These are phyloP conservation scores for Coemansia sp. DNA, from an alignment of 192 early-diverging fungal genomes.

Conservation along the genomic window DNA sequence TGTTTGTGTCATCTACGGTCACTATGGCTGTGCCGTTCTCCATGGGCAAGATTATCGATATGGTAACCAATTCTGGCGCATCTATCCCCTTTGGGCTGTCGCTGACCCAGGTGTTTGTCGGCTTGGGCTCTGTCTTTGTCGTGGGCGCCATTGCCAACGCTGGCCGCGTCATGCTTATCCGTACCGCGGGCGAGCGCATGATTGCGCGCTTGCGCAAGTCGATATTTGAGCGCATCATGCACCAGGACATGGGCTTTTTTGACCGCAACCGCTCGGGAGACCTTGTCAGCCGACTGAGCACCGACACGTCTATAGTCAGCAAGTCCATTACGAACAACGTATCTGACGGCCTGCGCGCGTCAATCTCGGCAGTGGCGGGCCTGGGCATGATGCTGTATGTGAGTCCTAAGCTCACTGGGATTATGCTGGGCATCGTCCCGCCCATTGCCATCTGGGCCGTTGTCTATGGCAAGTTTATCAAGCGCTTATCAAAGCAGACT, in stretches of 20 bases:
- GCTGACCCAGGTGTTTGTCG: constrained; percentile 58
- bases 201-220: constrained; percentile 57
- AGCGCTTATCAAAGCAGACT: constrained; percentile 62
- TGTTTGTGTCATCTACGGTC: constrained; percentile 63
- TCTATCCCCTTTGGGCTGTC: constrained; percentile 56
- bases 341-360: constrained; percentile 69
- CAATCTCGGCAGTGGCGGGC: constrained; percentile 63
- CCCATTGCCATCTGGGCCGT: constrained; percentile 71
- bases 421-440: constrained; percentile 76
- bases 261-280: constrained; percentile 70
- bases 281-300: constrained; percentile 75
- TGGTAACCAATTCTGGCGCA: constrained; percentile 58
- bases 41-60: constrained; percentile 71
- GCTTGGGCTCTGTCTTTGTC: constrained; percentile 58
- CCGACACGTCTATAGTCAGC: constrained; percentile 76
- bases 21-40: constrained; percentile 70
- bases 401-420: constrained; percentile 66
- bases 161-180: constrained; percentile 62
- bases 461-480: constrained; percentile 68
- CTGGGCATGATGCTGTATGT: constrained; percentile 71
- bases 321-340: constrained; percentile 76
- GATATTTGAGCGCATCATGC: constrained; percentile 61
- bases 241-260: constrained; percentile 67
- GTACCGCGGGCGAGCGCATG: constrained; percentile 63
- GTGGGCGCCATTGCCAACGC: constrained; percentile 62